Evolutionary conservation across 2,329 filamentous ascomycete genomes (phyloP).

Genomic region (Ophiostoma pallidulum): DNA sequence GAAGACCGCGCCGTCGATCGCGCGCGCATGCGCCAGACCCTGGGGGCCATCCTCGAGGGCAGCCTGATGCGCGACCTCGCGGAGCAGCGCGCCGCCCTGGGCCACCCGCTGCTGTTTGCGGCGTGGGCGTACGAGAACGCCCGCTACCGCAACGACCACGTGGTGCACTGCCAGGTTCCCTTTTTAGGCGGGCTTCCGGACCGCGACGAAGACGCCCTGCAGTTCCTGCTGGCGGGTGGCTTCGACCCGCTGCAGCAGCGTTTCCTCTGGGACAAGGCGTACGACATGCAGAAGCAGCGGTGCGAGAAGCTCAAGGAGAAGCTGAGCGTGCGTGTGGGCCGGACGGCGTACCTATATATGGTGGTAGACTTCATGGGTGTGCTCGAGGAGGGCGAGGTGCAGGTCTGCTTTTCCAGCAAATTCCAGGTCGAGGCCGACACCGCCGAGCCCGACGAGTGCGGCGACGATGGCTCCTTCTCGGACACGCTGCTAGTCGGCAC

Average conservation of each 20-base stretch:
- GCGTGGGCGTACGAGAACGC: conserved; percentile 42
- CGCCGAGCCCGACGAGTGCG: conserved; percentile 34
- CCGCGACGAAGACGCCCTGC: conserved; percentile 40
- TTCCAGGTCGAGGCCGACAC: conserved; percentile 42
- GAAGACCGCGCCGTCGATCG: conserved; percentile 45
- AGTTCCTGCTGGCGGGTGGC: conserved; percentile 48
- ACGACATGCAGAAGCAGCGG: conserved; percentile 38
- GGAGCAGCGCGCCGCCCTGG: conserved; percentile 40
- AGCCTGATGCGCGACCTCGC: conserved; percentile 44
- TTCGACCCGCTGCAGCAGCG: conserved; percentile 43
- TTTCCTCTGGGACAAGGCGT: conserved; percentile 40
- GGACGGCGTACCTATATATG: conserved; percentile 56
- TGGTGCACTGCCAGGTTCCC: conserved; percentile 30
- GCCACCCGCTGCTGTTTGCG: conserved; percentile 39
- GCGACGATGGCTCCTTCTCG: conserved; percentile 35
- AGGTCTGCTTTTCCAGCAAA: conserved; percentile 58
- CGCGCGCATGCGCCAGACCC: conserved; percentile 32
- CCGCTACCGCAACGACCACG: conserved; percentile 26
- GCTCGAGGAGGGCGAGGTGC: conserved; percentile 56
- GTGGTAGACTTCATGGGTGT: conserved; percentile 56
- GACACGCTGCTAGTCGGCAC: conserved; percentile 45
- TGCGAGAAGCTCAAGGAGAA: conserved; percentile 45
- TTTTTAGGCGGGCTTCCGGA: conserved; percentile 43
- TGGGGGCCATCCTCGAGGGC: conserved; percentile 40
- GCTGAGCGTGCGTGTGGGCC: conserved; percentile 50